phyloP scores from a whole-genome alignment of 1,284 basidiomycete genomes.

The Tetrapyrgos nigripes region DNA sequence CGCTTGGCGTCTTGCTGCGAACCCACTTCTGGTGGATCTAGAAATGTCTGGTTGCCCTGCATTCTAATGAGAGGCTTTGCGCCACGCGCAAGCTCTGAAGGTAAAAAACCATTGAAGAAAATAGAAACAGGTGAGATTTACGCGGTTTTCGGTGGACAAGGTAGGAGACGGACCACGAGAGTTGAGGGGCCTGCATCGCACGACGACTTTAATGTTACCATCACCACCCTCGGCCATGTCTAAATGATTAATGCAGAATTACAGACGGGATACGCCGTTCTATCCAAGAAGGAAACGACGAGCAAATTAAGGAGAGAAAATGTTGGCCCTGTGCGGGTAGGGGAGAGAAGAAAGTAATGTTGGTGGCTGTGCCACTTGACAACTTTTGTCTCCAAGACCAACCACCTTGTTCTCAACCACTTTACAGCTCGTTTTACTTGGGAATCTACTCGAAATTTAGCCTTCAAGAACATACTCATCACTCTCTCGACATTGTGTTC shows the following conservation, averaged over 20 bases:
- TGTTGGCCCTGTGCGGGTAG: not conserved
- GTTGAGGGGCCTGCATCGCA: conserved; percentile 96
- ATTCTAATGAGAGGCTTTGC: conserved; percentile 93
- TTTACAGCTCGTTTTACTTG: too few species aligned
- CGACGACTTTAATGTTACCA: conserved; percentile 96
- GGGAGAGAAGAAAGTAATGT: not conserved
- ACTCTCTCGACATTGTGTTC: too few species aligned
- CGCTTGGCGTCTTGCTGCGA: conserved; percentile 75
- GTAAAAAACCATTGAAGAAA: conserved; percentile 14
- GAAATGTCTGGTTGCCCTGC: conserved; percentile 89
- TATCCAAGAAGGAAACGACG: not conserved
- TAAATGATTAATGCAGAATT: conserved; percentile 10
- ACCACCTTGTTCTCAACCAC: too few species aligned
- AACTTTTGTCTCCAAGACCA: not conserved
- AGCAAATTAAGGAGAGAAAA: not conserved
- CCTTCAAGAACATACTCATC: too few species aligned
- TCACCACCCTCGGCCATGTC: conserved; percentile 56
- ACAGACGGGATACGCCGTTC: not conserved
- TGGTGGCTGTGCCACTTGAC: not conserved
- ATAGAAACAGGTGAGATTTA: conserved; percentile 1
- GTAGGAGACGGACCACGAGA: conserved; percentile 72
- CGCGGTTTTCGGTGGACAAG: not conserved
- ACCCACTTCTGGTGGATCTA: conserved; percentile 87
- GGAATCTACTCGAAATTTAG: too few species aligned
- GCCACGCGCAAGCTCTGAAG: conserved; percentile 80